phyloP scores from a whole-genome alignment of 2,329 filamentous ascomycete species.

The Sarocladiaceae sp. region DNA sequence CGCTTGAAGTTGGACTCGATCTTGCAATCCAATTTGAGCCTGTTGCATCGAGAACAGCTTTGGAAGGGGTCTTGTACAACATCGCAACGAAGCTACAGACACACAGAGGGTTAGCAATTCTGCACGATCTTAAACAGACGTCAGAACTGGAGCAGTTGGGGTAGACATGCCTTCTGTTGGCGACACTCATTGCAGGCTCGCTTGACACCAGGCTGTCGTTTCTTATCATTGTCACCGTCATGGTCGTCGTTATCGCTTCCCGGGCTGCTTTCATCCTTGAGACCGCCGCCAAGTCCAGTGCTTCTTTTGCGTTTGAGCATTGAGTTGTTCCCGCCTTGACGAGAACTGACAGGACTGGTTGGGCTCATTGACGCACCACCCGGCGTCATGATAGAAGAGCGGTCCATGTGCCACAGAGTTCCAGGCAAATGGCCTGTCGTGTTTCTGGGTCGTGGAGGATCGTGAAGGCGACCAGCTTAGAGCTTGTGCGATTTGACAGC shows the following conservation, averaged over 20 bases:
- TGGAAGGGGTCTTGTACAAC: constrained; percentile 77
- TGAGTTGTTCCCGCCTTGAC: constrained; percentile 34
- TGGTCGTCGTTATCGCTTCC: constrained; percentile 58
- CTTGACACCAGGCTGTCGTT: constrained; percentile 66
- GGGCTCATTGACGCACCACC: constrained; percentile 48
- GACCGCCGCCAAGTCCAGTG: constrained; percentile 42
- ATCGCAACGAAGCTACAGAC: constrained; percentile 69
- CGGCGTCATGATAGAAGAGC: constrained; percentile 39
- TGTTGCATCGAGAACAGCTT: constrained; percentile 72
- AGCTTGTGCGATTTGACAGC: neutral
- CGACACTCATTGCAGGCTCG: constrained; percentile 81
- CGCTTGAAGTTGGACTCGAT: constrained; percentile 88
- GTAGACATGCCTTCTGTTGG: constrained; percentile 69
- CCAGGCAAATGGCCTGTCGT: neutral
- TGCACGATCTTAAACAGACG: too few species aligned
- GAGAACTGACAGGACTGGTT: constrained; percentile 51
- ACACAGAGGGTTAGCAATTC: neutral
- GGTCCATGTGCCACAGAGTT: constrained; percentile 37
- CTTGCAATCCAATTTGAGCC: constrained; percentile 77
- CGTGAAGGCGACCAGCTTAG: neutral
- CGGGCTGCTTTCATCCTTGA: constrained; percentile 50
- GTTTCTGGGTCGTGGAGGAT: neutral
- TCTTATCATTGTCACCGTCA: constrained; percentile 51
- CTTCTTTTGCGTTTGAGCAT: constrained; percentile 55
- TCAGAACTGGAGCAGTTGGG: constrained; percentile 9